These are phyloP conservation scores for Mycena haematopus DNA, from an alignment of 768 basidiomycete genomes.

Conservation along the genomic window DNA sequence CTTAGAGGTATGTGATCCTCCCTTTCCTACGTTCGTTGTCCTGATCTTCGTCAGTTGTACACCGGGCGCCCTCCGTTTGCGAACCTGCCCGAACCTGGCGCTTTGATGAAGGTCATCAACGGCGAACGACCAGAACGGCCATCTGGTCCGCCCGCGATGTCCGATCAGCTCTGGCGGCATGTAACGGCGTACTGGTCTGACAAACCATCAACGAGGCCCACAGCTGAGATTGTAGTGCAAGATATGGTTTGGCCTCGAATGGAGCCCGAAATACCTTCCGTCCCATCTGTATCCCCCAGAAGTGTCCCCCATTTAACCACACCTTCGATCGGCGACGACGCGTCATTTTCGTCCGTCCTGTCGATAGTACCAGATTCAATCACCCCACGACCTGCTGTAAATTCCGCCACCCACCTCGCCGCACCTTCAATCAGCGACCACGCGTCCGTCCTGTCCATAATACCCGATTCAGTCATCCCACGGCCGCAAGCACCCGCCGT, in stretches of 20 bases:
- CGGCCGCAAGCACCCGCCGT: too few species aligned
- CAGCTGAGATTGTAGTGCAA: not conserved
- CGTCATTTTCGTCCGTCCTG: too few species aligned
- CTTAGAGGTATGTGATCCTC: too few species aligned
- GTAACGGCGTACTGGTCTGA: slow-evolving; percentile 6
- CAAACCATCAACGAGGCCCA: not conserved
- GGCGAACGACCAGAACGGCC: slow-evolving; percentile 12
- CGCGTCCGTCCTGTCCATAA: too few species aligned
- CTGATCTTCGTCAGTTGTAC: not conserved
- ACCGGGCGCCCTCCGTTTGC: slow-evolving; percentile 18
- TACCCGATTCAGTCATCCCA: slow-evolving; percentile 3
- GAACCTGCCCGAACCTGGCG: not conserved
- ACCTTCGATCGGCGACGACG: too few species aligned
- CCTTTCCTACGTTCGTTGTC: not conserved
- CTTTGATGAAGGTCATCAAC: slow-evolving; percentile 3
- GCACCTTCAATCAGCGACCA: too few species aligned
- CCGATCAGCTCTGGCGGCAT: slow-evolving; percentile 4
- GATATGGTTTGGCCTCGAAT: slow-evolving; percentile 11
- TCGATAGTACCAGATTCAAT: too few species aligned
- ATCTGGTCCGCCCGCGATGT: not conserved
- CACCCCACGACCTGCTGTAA: too few species aligned
- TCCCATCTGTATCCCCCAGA: too few species aligned
- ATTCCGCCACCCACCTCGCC: too few species aligned
- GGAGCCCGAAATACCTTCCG: too few species aligned
- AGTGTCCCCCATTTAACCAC: too few species aligned